Evolutionary conservation across 805 yeast genomes (phyloP).

Genomic region (Ogataea siamensis): DNA sequence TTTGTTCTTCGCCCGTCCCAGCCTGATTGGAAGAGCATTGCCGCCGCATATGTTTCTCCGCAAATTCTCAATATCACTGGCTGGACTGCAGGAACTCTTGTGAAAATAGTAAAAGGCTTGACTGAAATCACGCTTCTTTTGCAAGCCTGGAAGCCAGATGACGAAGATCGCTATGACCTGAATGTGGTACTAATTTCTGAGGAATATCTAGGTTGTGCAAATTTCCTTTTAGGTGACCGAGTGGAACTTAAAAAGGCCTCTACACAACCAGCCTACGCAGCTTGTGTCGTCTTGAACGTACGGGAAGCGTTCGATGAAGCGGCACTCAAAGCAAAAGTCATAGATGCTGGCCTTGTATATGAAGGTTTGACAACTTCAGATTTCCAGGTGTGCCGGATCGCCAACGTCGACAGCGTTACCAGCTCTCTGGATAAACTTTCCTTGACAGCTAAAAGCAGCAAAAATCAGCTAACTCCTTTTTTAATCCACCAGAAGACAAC

Average conservation of each 20-base stretch:
- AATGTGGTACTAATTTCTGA: constrained; percentile 29
- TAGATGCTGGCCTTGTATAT: constrained; percentile 58
- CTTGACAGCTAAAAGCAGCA: not conserved
- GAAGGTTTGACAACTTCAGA: constrained; percentile 41
- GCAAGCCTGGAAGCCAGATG: constrained; percentile 23
- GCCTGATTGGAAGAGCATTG: constrained; percentile 10
- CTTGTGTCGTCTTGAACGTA: constrained; percentile 17
- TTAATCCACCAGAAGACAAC: constrained; percentile 28
- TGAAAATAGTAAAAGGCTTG: constrained; percentile 28
- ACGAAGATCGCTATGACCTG: constrained; percentile 25
- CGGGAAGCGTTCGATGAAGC: constrained; percentile 24
- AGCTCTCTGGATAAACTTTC: constrained; percentile 5
- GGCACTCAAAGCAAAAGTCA: constrained; percentile 41
- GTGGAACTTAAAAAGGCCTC: constrained; percentile 42
- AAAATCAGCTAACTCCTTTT: constrained; percentile 19
- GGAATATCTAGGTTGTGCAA: constrained; percentile 19
- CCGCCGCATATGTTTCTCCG: constrained; percentile 28
- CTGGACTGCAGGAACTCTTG: constrained; percentile 26
- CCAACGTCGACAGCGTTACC: constrained; percentile 1
- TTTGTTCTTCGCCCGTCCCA: constrained; percentile 31
- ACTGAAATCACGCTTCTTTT: constrained; percentile 19
- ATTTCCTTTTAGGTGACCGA: constrained; percentile 33
- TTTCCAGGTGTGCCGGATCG: constrained; percentile 15
- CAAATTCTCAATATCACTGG: constrained; percentile 22
- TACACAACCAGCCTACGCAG: constrained; percentile 47